These are phyloP conservation scores for Calonectria leucothoes DNA, from an alignment of 2,329 filamentous ascomycete genomes.

Conservation along the genomic window DNA sequence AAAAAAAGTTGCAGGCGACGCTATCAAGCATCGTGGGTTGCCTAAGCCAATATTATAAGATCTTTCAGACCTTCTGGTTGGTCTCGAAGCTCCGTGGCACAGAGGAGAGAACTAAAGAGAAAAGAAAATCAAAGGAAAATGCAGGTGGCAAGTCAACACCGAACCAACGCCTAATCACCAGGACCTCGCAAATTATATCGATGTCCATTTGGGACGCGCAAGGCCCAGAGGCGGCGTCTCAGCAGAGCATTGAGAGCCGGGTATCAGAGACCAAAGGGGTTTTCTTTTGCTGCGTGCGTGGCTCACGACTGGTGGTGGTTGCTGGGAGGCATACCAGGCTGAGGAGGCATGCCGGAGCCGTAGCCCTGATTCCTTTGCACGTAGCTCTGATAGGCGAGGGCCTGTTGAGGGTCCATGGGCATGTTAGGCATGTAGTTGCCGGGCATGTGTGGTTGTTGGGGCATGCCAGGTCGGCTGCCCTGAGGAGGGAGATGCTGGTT, in stretches of 20 bases:
- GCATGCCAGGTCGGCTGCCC: slow-evolving; percentile 71
- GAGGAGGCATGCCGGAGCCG: slow-evolving; percentile 83
- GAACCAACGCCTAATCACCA: slow-evolving; percentile 58
- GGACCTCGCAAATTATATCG: slow-evolving; percentile 54
- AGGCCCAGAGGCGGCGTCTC: slow-evolving; percentile 48
- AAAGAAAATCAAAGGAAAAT: slow-evolving; percentile 42
- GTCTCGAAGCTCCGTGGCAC: slow-evolving; percentile 29
- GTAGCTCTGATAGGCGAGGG: slow-evolving; percentile 86
- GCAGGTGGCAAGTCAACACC: slow-evolving; percentile 49
- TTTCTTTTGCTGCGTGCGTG: slow-evolving; percentile 33
- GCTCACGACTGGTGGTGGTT: slow-evolving; percentile 81
- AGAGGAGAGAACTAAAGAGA: slow-evolving; percentile 26
- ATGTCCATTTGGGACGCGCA: slow-evolving; percentile 41
- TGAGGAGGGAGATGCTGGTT: slow-evolving; percentile 79
- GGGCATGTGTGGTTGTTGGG: slow-evolving; percentile 72
- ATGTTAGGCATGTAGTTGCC: slow-evolving; percentile 72
- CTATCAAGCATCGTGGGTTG: slow-evolving; percentile 2
- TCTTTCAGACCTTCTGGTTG: slow-evolving; percentile 18
- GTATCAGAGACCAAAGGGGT: slow-evolving; percentile 61
- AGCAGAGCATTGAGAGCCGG: slow-evolving; percentile 67
- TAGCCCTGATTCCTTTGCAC: slow-evolving; percentile 76
- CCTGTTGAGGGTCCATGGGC: slow-evolving; percentile 80
- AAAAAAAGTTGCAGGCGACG: slow-evolving; percentile 7
- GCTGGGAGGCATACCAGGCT: slow-evolving; percentile 83
- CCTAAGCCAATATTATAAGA: slow-evolving; percentile 35